Evolutionary conservation across 2,329 filamentous ascomycete genomes (phyloP), one percentile per base, ranked within the genome.

Genomic region (Exophiala xenobiotica): DNA sequence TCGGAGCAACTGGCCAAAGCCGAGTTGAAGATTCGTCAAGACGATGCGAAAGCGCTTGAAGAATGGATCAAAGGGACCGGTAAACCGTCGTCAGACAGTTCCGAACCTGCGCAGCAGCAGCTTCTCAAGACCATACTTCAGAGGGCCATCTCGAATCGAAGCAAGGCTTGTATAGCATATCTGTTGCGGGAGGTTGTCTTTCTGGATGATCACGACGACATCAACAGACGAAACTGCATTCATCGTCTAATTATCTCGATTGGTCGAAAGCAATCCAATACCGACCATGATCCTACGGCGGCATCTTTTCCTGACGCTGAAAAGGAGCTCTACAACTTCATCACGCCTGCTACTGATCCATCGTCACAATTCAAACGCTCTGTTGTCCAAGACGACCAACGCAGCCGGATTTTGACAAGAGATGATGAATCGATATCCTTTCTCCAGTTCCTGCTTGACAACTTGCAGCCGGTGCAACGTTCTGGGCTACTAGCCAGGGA

Each of bases 181-280:
- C 77, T 97, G 1, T 69, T 99, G 2, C 72, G 75, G 8, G 79
- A 83, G 35, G 78, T 93, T 45, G 79, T 83, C 38, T 84, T 81
- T 1, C 77, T 97, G 2, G 85, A 95, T 43, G 91, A 96, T 65
- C 81, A 87, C 2, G 88, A 95, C 61, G 93, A 97, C 65, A 90
- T 99, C 65, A 96, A 97, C 70, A 85, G 87, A 63, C 86, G 93
- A 9, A 99, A 96, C 67, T 93, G 90, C 67, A 82, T 99, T 42
- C 93, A 99, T 67, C 85, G 93, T 6, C 77, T 97, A 2, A 87
- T 99, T 35, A 95, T 97, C 53, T 86, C 91, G 16, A 95, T 96
- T 61, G 91, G 92, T 14, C 84, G 92, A 42, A 83, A 86, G 9
- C 80, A 83, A 61, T 77, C 79, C 11, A 77, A 78, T 6, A 75